phyloP scores from a whole-genome alignment of 768 basidiomycete genomes.

The Phlegmacium glaucopus region DNA sequence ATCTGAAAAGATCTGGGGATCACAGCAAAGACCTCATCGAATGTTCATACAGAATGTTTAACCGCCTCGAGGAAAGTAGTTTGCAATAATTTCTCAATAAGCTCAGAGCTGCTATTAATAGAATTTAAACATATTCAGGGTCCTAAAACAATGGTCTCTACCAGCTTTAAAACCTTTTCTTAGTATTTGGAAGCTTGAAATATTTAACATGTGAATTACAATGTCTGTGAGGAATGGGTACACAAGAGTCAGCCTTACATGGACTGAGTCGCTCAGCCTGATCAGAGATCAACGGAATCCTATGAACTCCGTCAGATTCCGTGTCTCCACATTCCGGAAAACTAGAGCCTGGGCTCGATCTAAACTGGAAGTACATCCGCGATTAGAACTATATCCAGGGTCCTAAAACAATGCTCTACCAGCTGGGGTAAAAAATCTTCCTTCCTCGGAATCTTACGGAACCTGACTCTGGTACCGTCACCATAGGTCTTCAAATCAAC shows the following conservation, averaged over 20 bases:
- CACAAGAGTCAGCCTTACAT: conserved; percentile 29
- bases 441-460: conserved; percentile 13
- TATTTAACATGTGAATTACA: conserved; percentile 21
- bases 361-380: conserved; percentile 25
- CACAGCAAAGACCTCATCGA: too few species aligned
- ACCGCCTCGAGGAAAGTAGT: too few species aligned
- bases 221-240: conserved; percentile 10
- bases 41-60: too few species aligned
- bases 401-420: conserved; percentile 28
- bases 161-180: too few species aligned
- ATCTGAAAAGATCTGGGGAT: too few species aligned
- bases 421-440: conserved; percentile 16
- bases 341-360: conserved; percentile 24
- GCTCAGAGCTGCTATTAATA: too few species aligned
- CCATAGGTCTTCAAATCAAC: conserved; percentile 16
- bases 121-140: too few species aligned
- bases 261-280: conserved; percentile 25
- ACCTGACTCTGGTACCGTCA: conserved; percentile 15
- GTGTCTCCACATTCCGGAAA: conserved; percentile 41
- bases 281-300: conserved; percentile 31
- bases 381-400: conserved; percentile 26
- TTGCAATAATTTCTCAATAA: too few species aligned
- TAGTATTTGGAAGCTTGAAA: too few species aligned
- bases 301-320: too few species aligned
- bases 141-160: too few species aligned